A percentile compares a stretch with the other conserved stretches of the same genome.
Evolutionary conservation across 2,329 filamentous ascomycete genomes (phyloP).

Genomic region (Thermomyces lanuginosus): DNA sequence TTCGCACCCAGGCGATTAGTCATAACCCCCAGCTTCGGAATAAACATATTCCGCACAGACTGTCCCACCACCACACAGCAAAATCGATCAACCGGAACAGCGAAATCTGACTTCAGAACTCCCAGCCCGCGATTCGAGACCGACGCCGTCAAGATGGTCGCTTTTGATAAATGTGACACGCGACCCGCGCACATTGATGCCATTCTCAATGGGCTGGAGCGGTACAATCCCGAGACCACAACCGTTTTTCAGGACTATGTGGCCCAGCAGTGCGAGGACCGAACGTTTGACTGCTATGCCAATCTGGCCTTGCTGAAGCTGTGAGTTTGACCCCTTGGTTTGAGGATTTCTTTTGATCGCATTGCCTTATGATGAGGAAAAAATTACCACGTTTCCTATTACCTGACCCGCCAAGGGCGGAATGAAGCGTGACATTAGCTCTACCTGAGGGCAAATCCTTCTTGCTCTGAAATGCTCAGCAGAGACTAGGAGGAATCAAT

Average conservation of each 20-base stretch:
- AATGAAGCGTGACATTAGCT: slow-evolving; percentile 50
- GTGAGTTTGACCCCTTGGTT: slow-evolving; percentile 38
- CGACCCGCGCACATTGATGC: slow-evolving; percentile 78
- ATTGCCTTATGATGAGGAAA: slow-evolving; percentile 52
- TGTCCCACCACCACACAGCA: slow-evolving; percentile 6
- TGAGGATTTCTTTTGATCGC: slow-evolving; percentile 6
- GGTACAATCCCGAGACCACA: slow-evolving; percentile 97
- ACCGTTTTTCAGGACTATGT: slow-evolving; percentile 89
- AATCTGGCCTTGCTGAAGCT: slow-evolving; percentile 93
- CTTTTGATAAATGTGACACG: slow-evolving; percentile 78
- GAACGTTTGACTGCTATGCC: slow-evolving; percentile 89
- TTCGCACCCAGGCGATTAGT: too few relatives aligned
- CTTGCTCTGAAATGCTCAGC: too few relatives aligned
- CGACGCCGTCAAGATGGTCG: slow-evolving; percentile 13
- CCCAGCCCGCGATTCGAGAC: background rate
- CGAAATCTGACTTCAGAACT: background rate
- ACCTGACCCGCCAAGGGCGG: slow-evolving; percentile 51
- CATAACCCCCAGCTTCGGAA: too few relatives aligned
- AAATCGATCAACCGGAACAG: slow-evolving; percentile 4
- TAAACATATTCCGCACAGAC: background rate
- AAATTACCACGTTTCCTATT: slow-evolving; percentile 89
- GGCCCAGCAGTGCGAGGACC: slow-evolving; percentile 81
- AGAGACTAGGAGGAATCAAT: slow-evolving; percentile 1
- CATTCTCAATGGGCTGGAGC: slow-evolving; percentile 93
- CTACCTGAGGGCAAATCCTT: slow-evolving; percentile 56